phyloP scores from a whole-genome alignment of 208 protist genomes.

The Phytomonas sp. region DNA sequence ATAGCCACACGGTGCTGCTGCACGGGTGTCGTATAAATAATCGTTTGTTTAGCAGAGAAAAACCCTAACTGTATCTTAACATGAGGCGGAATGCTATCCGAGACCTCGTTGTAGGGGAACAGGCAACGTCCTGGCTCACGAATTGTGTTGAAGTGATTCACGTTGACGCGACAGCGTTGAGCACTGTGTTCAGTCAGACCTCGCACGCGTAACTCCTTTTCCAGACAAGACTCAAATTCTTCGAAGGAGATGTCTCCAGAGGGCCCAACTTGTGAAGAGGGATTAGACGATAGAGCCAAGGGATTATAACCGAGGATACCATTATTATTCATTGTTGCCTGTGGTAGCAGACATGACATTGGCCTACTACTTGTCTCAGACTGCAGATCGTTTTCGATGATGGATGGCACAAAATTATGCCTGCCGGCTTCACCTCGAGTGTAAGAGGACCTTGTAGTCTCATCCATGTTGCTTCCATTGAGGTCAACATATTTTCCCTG shows the following conservation, averaged over 20 bases:
- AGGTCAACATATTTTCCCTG: not conserved
- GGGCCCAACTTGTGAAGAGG: not conserved
- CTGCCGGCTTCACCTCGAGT: not conserved
- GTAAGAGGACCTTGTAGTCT: not conserved
- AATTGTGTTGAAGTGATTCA: conserved; percentile 63
- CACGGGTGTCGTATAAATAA: conserved; percentile 13
- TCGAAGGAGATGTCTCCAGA: conserved; percentile 22
- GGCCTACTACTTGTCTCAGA: conserved; percentile 5
- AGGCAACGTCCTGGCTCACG: conserved; percentile 77
- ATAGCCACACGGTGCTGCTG: conserved; percentile 22
- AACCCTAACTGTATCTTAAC: conserved; percentile 75
- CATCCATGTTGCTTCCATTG: not conserved
- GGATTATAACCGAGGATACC: conserved; percentile 31
- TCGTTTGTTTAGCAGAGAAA: conserved; percentile 75
- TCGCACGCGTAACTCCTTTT: conserved; percentile 20
- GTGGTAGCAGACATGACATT: not conserved
- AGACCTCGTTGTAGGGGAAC: conserved; percentile 41
- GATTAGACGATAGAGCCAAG: conserved; percentile 5
- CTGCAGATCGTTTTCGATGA: conserved; percentile 4
- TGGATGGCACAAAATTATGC: not conserved
- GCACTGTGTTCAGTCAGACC: conserved; percentile 31
- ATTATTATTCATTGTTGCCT: conserved; percentile 40
- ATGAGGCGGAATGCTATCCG: conserved; percentile 27
- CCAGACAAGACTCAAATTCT: conserved; percentile 37
- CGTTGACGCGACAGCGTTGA: conserved; percentile 33